Percentiles rank a stretch among this genome's conserved stretches.
These are phyloP conservation scores for Triticum turgidum DNA, from an alignment of 176 grass and related monocot genomes.

Conservation along the genomic window DNA sequence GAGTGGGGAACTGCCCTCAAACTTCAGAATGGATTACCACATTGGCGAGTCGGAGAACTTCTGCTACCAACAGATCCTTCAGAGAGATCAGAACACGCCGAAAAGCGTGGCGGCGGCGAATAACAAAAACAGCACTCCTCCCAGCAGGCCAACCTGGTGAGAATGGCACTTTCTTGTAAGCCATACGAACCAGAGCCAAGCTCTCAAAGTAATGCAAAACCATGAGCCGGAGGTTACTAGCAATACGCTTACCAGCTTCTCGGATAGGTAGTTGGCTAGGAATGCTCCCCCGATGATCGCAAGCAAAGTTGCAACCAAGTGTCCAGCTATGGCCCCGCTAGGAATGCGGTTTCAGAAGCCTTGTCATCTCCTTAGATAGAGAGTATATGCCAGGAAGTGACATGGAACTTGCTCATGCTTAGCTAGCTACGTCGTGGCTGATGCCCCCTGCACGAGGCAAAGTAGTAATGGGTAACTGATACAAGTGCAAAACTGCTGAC, in stretches of 20 bases:
- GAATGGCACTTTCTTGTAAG: slow-evolving; percentile 5
- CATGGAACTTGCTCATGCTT: slow-evolving; percentile 28
- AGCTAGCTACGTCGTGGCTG: too few species aligned
- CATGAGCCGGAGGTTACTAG: neutral
- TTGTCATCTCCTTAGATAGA: neutral
- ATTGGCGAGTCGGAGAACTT: neutral
- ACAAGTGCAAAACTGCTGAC: neutral
- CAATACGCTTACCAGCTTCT: slow-evolving; percentile 57
- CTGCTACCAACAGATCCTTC: neutral
- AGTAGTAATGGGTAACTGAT: too few species aligned
- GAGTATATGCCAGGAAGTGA: neutral
- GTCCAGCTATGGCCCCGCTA: slow-evolving; percentile 85
- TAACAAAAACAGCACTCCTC: slow-evolving; percentile 82
- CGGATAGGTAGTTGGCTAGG: slow-evolving; percentile 90
- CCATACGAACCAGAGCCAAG: neutral
- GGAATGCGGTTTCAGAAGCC: too few species aligned
- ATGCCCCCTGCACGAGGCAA: neutral
- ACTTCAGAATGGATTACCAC: neutral
- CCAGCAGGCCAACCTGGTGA: slow-evolving; percentile 76
- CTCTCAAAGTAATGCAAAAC: slow-evolving; percentile 2
- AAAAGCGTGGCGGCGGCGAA: slow-evolving; percentile 75
- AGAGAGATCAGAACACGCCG: slow-evolving; percentile 64
- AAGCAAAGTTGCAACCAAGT: slow-evolving; percentile 75
- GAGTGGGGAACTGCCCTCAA: neutral
- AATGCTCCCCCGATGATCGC: slow-evolving; percentile 86